Evolutionary conservation across 768 basidiomycete species (phyloP), one percentile per base, ranked within the genome.

Genomic region (Boletus speciosus): DNA sequence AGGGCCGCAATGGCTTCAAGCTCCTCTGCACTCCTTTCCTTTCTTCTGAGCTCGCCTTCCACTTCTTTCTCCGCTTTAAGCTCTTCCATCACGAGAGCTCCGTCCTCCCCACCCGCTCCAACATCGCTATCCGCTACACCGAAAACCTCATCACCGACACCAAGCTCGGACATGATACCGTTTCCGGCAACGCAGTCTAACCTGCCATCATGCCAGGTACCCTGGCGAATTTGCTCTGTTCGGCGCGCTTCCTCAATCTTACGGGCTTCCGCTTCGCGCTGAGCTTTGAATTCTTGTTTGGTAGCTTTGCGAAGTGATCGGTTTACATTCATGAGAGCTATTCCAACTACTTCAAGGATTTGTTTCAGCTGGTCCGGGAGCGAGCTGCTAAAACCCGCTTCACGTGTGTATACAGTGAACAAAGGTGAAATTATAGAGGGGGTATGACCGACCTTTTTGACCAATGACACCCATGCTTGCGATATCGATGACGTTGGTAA

Each of bases 401-500:
- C 27, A 51, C 14, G 23, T 6, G 7, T 29, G 38, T 23, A 34
- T 12, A 50, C 2, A n/a, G 34, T 61, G 11, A 57, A 47, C 54
- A 19, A 44, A 37, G 34, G 23, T 34, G 1, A 2, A 16, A 25
- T 5, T 15, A 7, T 21, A 41, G 39, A 6, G 42, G 11, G 15
- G 25, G 9, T 6, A 49, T 7, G 25, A 52, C 70, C 6, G 50
- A 88, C 91, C 82, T 74, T 98, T 98, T 66, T 97, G 93, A 3
- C 97, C 97, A 61, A 97, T 97, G n/a, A 98, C 65, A 2, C 95
- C 95, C 40, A 94, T 81, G 54, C 86, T 87, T 1, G 92, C 93
- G n/a, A 98, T 78, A 66, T 98, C 96, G 56, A 98, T 82, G 52
- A 98, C 72, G 57, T 82, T 87, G 62, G 81, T 89, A 65, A 92